These are phyloP conservation scores for Carex cristatella DNA, from an alignment of 176 grass and related monocot species.

Conservation along the genomic window DNA sequence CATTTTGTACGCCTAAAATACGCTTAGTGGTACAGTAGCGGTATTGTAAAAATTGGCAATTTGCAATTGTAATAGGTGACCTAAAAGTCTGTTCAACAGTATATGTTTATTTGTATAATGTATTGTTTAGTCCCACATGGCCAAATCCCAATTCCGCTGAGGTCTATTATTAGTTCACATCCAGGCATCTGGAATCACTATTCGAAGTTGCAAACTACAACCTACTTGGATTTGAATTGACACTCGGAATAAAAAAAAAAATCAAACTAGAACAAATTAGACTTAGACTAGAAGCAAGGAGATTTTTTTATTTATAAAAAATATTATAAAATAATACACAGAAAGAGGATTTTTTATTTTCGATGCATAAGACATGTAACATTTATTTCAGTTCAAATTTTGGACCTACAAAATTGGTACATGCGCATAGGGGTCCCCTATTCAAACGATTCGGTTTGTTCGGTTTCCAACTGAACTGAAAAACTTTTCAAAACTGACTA, in stretches of 20 bases:
- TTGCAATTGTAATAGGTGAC: neutral
- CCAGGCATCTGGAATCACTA: neutral
- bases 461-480: no score
- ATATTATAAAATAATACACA: no score
- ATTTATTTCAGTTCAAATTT: no score
- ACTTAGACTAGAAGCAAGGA: neutral
- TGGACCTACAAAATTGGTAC: no score
- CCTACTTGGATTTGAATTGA: slow-evolving; percentile 4
- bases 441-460: no score
- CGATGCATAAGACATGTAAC: no score
- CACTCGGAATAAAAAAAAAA: neutral
- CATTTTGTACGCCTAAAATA: neutral
- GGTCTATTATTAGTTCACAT: neutral
- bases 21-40: neutral
- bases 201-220: neutral
- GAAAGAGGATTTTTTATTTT: no score
- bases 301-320: no score
- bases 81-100: neutral
- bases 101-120: neutral
- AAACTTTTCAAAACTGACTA: no score
- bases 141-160: neutral
- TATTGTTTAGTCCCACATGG: neutral
- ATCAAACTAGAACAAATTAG: neutral
- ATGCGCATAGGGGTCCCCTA: no score
- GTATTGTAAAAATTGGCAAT: neutral